phyloP scores from a whole-genome alignment of 768 basidiomycete species.

The Rossbeevera mucosa region DNA sequence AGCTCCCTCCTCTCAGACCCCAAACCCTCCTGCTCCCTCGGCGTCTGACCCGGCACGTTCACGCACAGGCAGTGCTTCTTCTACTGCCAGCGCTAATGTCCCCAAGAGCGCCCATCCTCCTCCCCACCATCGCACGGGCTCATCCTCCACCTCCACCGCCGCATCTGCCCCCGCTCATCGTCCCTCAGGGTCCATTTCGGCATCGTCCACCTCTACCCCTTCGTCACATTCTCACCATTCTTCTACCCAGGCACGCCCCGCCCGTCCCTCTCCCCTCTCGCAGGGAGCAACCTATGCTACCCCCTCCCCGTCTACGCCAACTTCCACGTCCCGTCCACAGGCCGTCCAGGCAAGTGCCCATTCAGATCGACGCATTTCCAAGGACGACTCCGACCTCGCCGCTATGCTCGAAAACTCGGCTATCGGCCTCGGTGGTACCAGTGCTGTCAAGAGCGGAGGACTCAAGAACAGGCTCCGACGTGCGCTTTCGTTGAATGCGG shows the following conservation, averaged over 20 bases:
- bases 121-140: conserved; percentile 32
- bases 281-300: conserved; percentile 28
- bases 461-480: conserved; percentile 75
- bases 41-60: conserved; percentile 23
- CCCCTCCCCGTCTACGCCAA: conserved; percentile 12
- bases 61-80: conserved; percentile 31
- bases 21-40: conserved; percentile 23
- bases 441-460: conserved; percentile 53
- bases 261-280: conserved; percentile 31
- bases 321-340: conserved; percentile 20
- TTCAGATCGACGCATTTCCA: conserved; percentile 71
- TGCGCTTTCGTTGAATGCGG: conserved; percentile 63
- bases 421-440: conserved; percentile 33
- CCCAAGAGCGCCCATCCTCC: conserved; percentile 21
- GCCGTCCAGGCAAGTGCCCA: conserved; percentile 44
- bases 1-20: conserved; percentile 29
- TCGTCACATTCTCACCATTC: conserved; percentile 28
- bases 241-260: conserved; percentile 27
- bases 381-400: conserved; percentile 68
- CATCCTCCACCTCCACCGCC: conserved; percentile 24
- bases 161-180: conserved; percentile 21
- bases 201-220: conserved; percentile 26
- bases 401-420: conserved; percentile 43
- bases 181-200: conserved; percentile 25
- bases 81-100: conserved; percentile 13